Evolutionary conservation across 148 eudicot genomes (phyloP).

Genomic region (Arctostaphylos glauca): DNA sequence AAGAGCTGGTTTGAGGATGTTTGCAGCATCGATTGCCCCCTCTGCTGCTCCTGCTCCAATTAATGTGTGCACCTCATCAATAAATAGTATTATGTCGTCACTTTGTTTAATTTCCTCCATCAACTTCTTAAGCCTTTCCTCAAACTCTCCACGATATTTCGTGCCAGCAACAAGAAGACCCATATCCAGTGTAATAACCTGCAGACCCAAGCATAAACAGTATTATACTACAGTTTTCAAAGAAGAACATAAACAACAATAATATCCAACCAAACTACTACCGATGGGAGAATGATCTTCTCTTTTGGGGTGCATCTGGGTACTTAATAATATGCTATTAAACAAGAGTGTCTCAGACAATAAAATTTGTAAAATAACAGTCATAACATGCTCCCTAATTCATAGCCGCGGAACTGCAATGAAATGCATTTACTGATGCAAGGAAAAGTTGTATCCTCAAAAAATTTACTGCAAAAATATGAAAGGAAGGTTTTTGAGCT

Average conservation of each 20-base stretch:
- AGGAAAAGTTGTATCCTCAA: not conserved
- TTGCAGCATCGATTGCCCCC: slow-evolving; percentile 98
- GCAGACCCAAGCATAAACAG: slow-evolving; percentile 14
- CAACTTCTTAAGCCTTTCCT: slow-evolving; percentile 82
- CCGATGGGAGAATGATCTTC: not conserved
- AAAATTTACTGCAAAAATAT: not conserved
- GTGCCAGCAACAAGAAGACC: slow-evolving; percentile 94
- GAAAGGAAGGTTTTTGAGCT: not conserved
- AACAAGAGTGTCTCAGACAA: not conserved
- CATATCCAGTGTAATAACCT: slow-evolving; percentile 95
- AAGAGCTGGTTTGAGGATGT: slow-evolving; percentile 89
- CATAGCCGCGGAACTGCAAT: not conserved
- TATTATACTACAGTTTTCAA: not conserved
- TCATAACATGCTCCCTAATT: not conserved
- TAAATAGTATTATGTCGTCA: slow-evolving; percentile 74
- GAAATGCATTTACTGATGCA: not conserved
- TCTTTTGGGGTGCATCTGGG: not conserved
- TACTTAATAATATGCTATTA: not conserved
- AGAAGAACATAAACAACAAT: not conserved
- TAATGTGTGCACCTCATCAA: slow-evolving; percentile 93
- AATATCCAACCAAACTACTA: not conserved
- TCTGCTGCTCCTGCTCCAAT: slow-evolving; percentile 94
- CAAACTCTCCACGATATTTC: slow-evolving; percentile 91
- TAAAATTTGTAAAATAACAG: not conserved
- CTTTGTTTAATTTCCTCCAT: slow-evolving; percentile 94